phyloP scores from a whole-genome alignment of 176 grass and related monocot species.

The Triticum urartu region DNA sequence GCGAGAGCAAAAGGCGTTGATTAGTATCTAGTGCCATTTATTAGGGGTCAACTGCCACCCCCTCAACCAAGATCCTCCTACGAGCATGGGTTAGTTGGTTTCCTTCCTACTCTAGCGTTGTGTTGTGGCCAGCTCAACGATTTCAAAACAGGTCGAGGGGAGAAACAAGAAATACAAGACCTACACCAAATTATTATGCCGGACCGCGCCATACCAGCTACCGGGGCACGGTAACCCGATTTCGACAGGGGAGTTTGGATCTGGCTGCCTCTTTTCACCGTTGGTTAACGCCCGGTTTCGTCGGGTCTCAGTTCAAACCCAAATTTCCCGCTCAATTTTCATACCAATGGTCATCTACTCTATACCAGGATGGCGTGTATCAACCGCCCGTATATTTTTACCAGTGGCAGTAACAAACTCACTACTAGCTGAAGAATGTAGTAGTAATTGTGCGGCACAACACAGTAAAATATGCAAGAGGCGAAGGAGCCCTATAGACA shows the following conservation, averaged over 20 bases:
- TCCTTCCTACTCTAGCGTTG: no score
- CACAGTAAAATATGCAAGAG: background rate
- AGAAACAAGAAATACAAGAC: background rate
- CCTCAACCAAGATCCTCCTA: conserved; percentile 7
- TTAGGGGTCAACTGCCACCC: conserved; percentile 40
- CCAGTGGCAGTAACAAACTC: background rate
- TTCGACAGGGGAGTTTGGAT: background rate
- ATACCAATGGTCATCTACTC: background rate
- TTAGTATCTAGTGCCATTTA: conserved; percentile 12
- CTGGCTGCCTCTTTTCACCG: background rate
- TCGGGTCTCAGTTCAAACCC: background rate
- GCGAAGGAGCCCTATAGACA: background rate
- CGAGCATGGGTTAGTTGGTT: background rate
- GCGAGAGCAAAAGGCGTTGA: background rate
- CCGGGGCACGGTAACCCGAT: background rate
- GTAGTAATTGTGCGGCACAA: background rate
- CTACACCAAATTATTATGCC: background rate
- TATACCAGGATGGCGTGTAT: background rate
- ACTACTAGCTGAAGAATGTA: background rate
- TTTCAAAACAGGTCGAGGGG: background rate
- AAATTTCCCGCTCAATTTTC: background rate
- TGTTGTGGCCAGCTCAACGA: no score
- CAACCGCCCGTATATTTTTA: no score
- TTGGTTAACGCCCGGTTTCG: no score
- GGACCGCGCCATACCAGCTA: background rate